These are phyloP conservation scores for Pyrus hybrid DNA, from an alignment of 331 rosid genomes.

Conservation along the genomic window DNA sequence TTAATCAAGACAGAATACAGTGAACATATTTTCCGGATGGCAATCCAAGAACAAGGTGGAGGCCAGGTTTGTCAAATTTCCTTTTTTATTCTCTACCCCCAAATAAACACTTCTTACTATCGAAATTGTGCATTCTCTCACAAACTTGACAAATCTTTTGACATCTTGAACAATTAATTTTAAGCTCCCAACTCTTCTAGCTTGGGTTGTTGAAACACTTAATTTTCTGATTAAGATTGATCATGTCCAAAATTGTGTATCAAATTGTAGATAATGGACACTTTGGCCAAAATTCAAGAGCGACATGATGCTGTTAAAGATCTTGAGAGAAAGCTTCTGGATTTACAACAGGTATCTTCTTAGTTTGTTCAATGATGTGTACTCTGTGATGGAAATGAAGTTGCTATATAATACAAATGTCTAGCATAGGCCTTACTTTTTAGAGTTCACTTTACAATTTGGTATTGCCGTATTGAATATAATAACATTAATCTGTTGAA, in stretches of 20 bases:
- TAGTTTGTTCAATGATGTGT: neutral
- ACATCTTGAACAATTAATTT: neutral
- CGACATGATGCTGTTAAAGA: slow-evolving; percentile 95
- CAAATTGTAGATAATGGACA: slow-evolving; percentile 63
- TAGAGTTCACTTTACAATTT: neutral
- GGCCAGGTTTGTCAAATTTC: slow-evolving; percentile 55
- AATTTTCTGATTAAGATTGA: neutral
- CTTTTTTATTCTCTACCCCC: neutral
- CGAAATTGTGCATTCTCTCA: neutral
- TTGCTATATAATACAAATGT: neutral
- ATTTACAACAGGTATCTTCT: slow-evolving; percentile 66
- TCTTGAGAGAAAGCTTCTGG: slow-evolving; percentile 81
- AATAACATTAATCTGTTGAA: neutral
- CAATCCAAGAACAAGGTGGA: slow-evolving; percentile 95
- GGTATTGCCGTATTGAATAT: neutral
- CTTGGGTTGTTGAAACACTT: neutral
- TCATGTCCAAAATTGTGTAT: neutral
- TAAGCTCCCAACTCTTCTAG: neutral
- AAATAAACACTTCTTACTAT: neutral
- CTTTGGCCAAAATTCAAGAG: slow-evolving; percentile 91
- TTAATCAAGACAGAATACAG: slow-evolving; percentile 93
- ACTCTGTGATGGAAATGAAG: neutral
- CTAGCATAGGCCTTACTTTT: neutral
- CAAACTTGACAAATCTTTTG: neutral
- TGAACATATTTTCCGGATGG: slow-evolving; percentile 90